Evolutionary conservation across 169 alveolate species (phyloP), one percentile per base, ranked within the genome.

Genomic region (Plasmodium malariae): DNA sequence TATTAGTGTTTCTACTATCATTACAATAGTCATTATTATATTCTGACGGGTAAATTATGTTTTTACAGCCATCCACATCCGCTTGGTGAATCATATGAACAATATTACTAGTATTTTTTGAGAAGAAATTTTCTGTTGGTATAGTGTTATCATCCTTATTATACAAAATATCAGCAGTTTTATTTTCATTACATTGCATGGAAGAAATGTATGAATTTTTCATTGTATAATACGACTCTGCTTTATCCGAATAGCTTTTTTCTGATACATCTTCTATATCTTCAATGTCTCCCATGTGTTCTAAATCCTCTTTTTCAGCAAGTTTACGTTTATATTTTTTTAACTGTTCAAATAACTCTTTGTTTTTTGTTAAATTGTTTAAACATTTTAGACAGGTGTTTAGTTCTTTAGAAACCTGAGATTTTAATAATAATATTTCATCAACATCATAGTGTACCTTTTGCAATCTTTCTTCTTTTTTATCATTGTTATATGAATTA

Each of bases 281-380:
- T 28, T 28, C 51, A 40, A n/a, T n/a, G n/a, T n/a, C n/a, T n/a
- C n/a, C n/a, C n/a, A n/a, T n/a, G n/a, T n/a, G n/a, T n/a, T n/a
- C n/a, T n/a, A n/a, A n/a, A n/a, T 48, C 49, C 19, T 24, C n/a
- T 43, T 74, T 74, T 65, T 57, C 37, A 19, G 32, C 71, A 5
- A 57, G 60, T 9, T 74, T 37, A 36, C 21, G 26, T 48, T 76
- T 76, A 76, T 28, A 62, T 14, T 60, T 60, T 28, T 62, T 76
- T 76, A 48, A 45, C 19, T 76, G 65, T 67, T 76, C 78, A 76
- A 28, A 62, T 62, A 76, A 62, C 14, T 62, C 45, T 62, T 76
- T 76, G 45, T 76, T 76, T 76, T 76, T 60, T 32, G 89, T 28
- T 48, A 62, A 60, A 37, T 37, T 63, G 63, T 76, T 76, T 37